Conservation (phyloP, 2,329 filamentous ascomycete genomes). For the Xylariales sp. region DNA sequence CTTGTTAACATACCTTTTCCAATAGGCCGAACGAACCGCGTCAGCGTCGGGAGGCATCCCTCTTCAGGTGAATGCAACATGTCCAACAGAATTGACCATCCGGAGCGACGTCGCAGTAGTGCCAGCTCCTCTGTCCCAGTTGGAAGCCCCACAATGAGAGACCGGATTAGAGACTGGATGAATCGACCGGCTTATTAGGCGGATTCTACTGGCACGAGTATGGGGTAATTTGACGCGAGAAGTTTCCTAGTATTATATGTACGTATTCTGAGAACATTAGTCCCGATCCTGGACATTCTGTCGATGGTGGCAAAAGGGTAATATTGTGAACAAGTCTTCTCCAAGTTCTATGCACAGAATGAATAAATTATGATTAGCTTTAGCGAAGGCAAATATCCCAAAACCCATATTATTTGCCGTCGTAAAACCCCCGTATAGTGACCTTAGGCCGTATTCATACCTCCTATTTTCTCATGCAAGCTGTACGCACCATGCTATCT, state of each 20-base stretch:
- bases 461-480: neutral
- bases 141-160: slow-evolving; percentile 41
- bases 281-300: neutral
- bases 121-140: slow-evolving; percentile 30
- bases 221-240: slow-evolving; percentile 4
- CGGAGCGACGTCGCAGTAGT: slow-evolving; percentile 47
- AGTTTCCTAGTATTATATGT: neutral
- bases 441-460: too few relatives aligned
- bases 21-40: slow-evolving; percentile 49
- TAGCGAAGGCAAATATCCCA: neutral
- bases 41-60: slow-evolving; percentile 44
- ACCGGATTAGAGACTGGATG: slow-evolving; percentile 47
- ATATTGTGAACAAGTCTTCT: neutral
- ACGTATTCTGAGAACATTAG: neutral
- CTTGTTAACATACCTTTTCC: neutral
- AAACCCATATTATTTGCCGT: neutral
- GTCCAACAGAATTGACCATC: slow-evolving; percentile 45
- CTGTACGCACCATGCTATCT: neutral
- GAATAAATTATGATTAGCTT: neutral
- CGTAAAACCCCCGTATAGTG: neutral
- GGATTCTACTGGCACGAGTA: neutral
- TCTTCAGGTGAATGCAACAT: slow-evolving; percentile 46
- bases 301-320: neutral
- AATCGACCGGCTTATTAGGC: slow-evolving; percentile 48
- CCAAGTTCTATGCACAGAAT: neutral